phyloP scores from a whole-genome alignment of 148 eudicot genomes.

The Rhododendron mucronatum region DNA sequence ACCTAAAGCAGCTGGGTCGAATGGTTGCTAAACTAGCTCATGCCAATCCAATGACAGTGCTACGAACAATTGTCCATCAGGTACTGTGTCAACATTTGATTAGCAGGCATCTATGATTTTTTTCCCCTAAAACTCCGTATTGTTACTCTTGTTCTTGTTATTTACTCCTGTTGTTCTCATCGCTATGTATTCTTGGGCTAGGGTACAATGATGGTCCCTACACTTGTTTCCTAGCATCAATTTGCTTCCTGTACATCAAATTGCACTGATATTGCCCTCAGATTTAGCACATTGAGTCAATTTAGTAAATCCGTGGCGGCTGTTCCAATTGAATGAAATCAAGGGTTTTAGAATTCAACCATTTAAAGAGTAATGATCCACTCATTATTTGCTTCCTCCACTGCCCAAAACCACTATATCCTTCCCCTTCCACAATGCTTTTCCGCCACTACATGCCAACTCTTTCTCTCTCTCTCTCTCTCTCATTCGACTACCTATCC shows the following conservation, averaged over 20 bases:
- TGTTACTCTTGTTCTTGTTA: neutral
- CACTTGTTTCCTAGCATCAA: neutral
- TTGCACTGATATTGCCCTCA: neutral
- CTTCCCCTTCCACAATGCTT: too few relatives aligned
- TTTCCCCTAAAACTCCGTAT: neutral
- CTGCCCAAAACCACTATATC: too few relatives aligned
- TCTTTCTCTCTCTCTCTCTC: too few relatives aligned
- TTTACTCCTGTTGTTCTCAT: neutral
- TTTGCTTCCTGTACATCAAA: neutral
- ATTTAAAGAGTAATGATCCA: too few relatives aligned
- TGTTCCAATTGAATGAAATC: too few relatives aligned
- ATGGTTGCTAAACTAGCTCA: constrained; percentile 99
- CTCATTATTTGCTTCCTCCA: too few relatives aligned
- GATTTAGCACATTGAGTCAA: neutral
- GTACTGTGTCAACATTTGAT: constrained; percentile 21
- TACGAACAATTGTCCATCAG: constrained; percentile 96
- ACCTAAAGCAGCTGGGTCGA: constrained; percentile 93
- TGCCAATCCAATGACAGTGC: constrained; percentile 98
- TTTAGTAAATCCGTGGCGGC: neutral
- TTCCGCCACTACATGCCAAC: too few relatives aligned
- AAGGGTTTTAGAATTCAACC: too few relatives aligned
- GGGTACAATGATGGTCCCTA: neutral
- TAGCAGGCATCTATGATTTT: neutral
- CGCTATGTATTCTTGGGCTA: neutral
- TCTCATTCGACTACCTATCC: too few relatives aligned